These are phyloP conservation scores for Malus hybrid DNA, from an alignment of 331 rosid genomes.

Conservation along the genomic window DNA sequence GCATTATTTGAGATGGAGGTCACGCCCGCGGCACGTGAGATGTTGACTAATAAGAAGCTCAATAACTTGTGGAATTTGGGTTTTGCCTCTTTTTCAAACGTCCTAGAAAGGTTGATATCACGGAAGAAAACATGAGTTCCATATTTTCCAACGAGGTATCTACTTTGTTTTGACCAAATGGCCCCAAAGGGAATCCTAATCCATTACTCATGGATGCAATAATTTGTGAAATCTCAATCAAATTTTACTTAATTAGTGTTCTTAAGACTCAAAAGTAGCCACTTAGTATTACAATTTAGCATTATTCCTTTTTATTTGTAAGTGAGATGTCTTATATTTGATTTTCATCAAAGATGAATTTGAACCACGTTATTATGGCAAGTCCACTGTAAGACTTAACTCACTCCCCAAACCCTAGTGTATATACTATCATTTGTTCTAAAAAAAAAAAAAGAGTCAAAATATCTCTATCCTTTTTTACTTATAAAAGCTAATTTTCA, in stretches of 20 bases:
- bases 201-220: background rate
- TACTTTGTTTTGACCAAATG: background rate
- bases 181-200: no score
- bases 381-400: no score
- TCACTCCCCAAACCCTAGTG: no score
- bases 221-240: background rate
- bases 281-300: no score
- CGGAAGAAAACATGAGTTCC: background rate
- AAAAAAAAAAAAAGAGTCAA: background rate
- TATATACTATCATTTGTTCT: no score
- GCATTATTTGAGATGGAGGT: background rate
- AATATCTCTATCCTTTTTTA: slow-evolving; percentile 8
- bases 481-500: background rate
- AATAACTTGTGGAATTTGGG: background rate
- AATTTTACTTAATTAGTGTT: background rate
- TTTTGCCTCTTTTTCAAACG: background rate
- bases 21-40: background rate
- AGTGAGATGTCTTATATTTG: no score
- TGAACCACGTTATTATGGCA: no score
- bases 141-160: background rate
- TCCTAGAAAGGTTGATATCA: background rate
- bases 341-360: no score
- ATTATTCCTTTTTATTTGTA: no score
- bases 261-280: background rate
- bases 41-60: background rate